Conservation (phyloP, 176 grass and related monocot species). For the bread wheat (Triticum aestivum) region DNA sequence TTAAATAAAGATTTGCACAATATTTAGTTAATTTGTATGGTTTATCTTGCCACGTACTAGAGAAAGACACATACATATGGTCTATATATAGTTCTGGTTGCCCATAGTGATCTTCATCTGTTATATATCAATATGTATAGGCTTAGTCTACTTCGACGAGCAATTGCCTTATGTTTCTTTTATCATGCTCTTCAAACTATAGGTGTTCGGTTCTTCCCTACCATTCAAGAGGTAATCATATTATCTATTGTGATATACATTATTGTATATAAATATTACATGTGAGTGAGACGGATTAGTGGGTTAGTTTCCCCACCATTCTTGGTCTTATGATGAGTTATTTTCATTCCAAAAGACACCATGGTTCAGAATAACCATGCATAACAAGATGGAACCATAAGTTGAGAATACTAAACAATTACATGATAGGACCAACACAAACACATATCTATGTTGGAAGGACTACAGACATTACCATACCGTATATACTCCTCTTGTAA, state of each 20-base stretch:
- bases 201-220: not conserved
- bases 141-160: not conserved
- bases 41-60: too few species aligned
- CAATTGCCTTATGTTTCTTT: not conserved
- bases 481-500: not conserved
- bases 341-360: not conserved
- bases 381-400: not conserved
- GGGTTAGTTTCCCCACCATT: not conserved
- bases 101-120: not conserved
- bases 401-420: not conserved
- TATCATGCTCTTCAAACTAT: not conserved
- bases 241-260: not conserved
- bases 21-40: too few species aligned
- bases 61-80: too few species aligned
- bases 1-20: too few species aligned
- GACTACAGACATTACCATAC: not conserved
- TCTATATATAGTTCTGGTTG: not conserved
- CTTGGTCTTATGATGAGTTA: not conserved
- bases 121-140: not conserved
- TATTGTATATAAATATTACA: not conserved
- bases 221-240: not conserved
- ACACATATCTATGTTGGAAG: not conserved
- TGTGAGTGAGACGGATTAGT: not conserved
- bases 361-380: not conserved
- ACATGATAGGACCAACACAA: not conserved